Conservation (phyloP, 805 yeast genomes). For the Ogataea minuta region DNA sequence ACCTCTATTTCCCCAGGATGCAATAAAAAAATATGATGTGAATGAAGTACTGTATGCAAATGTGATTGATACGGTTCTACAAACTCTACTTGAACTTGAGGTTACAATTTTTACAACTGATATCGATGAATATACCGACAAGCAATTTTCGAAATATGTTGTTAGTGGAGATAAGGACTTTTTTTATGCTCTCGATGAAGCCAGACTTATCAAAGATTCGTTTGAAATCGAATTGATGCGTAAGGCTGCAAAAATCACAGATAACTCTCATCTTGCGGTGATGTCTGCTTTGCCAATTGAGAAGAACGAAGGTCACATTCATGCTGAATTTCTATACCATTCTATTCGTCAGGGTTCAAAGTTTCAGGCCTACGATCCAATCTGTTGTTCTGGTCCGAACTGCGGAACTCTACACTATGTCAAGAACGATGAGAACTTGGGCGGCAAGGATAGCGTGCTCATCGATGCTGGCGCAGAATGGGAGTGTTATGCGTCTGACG, state of each 20-base stretch:
- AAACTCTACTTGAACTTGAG: conserved; percentile 29
- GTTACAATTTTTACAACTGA: conserved; percentile 51
- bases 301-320: conserved; percentile 83
- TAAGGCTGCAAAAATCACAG: conserved; percentile 82
- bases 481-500: conserved; percentile 89
- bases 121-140: conserved; percentile 43
- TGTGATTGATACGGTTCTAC: conserved; percentile 43
- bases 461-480: conserved; percentile 98
- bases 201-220: conserved; percentile 80
- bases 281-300: conserved; percentile 92
- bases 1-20: conserved; percentile 70
- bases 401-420: conserved; percentile 91
- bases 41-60: conserved; percentile 70
- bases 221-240: conserved; percentile 75
- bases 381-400: conserved; percentile 90
- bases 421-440: conserved; percentile 67
- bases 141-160: conserved; percentile 36
- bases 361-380: conserved; percentile 87
- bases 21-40: conserved; percentile 65
- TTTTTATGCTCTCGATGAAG: conserved; percentile 78
- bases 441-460: conserved; percentile 61
- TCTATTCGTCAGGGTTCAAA: conserved; percentile 93
- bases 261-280: conserved; percentile 84
- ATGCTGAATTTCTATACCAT: conserved; percentile 94
- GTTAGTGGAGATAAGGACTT: conserved; percentile 47